These are phyloP conservation scores for Syncephalis fuscata DNA, from an alignment of 371 early-diverging fungal species.

Conservation along the genomic window DNA sequence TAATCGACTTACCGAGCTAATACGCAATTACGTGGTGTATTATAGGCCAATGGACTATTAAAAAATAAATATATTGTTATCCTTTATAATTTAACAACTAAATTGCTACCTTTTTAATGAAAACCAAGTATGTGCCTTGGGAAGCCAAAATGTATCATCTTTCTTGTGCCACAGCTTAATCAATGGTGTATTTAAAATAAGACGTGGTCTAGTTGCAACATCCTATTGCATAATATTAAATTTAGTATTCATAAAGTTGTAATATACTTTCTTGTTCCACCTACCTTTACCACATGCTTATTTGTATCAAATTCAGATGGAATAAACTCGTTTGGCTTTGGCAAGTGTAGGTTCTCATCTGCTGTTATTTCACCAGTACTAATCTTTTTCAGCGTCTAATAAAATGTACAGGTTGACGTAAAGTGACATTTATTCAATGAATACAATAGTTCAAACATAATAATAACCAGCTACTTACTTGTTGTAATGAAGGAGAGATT, in stretches of 20 bases:
- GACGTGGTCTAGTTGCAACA: conserved; percentile 21
- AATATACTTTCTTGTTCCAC: too few relatives aligned
- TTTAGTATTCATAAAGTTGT: too few relatives aligned
- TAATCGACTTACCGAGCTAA: too few relatives aligned
- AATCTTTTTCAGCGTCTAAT: conserved; percentile 9
- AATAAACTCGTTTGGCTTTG: conserved; percentile 65
- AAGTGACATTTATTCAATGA: too few relatives aligned
- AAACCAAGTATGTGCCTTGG: conserved; percentile 46
- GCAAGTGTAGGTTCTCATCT: conserved; percentile 46
- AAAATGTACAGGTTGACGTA: too few relatives aligned
- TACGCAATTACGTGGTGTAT: conserved; percentile 33
- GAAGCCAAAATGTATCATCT: conserved; percentile 80
- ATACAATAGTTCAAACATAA: neutral
- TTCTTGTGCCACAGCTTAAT: conserved; percentile 82
- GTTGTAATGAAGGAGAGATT: conserved; percentile 28
- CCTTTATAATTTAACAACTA: too few relatives aligned
- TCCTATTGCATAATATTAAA: neutral
- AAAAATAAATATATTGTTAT: conserved; percentile 6
- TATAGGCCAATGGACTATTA: conserved; percentile 40
- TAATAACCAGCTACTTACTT: conserved; percentile 17
- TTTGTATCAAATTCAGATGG: conserved; percentile 49
- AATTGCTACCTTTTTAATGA: conserved; percentile 14
- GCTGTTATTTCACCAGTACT: conserved; percentile 22
- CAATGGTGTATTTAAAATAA: conserved; percentile 41
- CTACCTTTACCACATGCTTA: conserved; percentile 12